Evolutionary conservation across 257 asterid species (phyloP).

Genomic region (Linaria vulgaris): DNA sequence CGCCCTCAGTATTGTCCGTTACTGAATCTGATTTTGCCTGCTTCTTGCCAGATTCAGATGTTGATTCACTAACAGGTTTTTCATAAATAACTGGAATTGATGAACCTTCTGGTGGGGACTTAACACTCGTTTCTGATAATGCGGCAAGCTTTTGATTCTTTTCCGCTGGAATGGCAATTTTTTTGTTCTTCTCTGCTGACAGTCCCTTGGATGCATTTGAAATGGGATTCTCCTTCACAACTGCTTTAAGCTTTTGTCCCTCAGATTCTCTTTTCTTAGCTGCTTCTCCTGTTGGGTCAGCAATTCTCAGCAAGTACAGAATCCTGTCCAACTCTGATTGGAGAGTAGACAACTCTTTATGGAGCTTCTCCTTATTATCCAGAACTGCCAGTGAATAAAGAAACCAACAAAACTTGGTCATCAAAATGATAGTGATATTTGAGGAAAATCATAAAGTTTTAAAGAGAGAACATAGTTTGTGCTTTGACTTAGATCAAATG

Average conservation of each 20-base stretch:
- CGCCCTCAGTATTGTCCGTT: conserved; percentile 33
- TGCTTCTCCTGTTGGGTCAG: conserved; percentile 95
- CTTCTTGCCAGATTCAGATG: conserved; percentile 42
- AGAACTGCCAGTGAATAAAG: conserved; percentile 46
- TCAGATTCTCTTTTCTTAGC: conserved; percentile 55
- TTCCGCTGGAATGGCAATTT: conserved; percentile 21
- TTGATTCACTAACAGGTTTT: conserved; percentile 27
- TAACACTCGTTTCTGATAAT: conserved; percentile 6
- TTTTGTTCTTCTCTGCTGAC: conserved; percentile 25
- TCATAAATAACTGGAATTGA: conserved; percentile 33
- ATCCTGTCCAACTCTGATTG: conserved; percentile 83
- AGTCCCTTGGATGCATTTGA: conserved; percentile 29
- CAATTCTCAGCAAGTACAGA: conserved; percentile 80
- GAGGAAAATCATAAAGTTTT: too few species aligned
- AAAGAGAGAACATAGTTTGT: too few species aligned
- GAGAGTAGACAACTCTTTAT: conserved; percentile 58
- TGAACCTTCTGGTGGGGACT: conserved; percentile 34
- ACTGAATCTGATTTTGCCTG: conserved; percentile 31
- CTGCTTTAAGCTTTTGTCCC: conserved; percentile 40
- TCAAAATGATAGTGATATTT: background rate
- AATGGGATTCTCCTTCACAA: conserved; percentile 25
- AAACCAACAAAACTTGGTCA: conserved; percentile 24
- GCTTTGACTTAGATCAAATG: too few species aligned
- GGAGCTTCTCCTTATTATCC: conserved; percentile 60
- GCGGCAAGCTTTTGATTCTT: conserved; percentile 17